Base-by-base conservation (phyloP, 2,329 filamentous ascomycete species). In the Venturia nashicola region DNA sequence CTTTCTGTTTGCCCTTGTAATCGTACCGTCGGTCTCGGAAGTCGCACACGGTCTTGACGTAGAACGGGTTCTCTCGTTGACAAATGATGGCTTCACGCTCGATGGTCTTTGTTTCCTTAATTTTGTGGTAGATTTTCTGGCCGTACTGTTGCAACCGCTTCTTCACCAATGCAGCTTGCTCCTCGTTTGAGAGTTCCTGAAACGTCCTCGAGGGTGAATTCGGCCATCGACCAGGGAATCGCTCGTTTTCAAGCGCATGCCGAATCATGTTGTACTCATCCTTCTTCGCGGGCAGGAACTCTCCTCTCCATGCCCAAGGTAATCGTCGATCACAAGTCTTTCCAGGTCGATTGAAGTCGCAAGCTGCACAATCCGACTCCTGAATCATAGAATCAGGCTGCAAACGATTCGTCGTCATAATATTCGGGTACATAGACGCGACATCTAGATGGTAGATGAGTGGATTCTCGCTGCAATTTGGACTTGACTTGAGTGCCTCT, bases 191-290 rank as follows among this genome's bases (percentile, higher is more conserved):
- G 20, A 99, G 78, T 20, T 97, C 91, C 67, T 91, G 85, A 70
- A 97, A 99, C 0, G 86, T 83, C 64, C 91, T 82, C 66, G 78
- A 75, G 0, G 90, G 87, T 9, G 85, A 83, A 67, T 87, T 89
- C 0, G 90, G 85, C 48, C 78, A 82, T 70, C 87, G 90, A 2
- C 89, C 89, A 0, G 95, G 94, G 68, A 99, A 99, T 61, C 82
- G 87, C 72, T 99, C 95, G 70, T 95, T 97, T 70, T 95, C 90
- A 5, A 97, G 80, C 0, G 92, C 89, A 71, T 94, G 86, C 54
- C 90, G 84, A 71, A 99, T 96, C 94, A 99, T 99, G 77, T 97
- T 97, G 82, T 99, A 99, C 72, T 99, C 94, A 72, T 97, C 93
- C 68, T 91, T 85, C 73, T 99, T 97, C 0, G 94, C 91, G 2